A percentile compares a stretch with the other conserved stretches of the same genome.
Conservation (phyloP, 352 stramenopile species). For the Pythium rhizo-oryzae region DNA sequence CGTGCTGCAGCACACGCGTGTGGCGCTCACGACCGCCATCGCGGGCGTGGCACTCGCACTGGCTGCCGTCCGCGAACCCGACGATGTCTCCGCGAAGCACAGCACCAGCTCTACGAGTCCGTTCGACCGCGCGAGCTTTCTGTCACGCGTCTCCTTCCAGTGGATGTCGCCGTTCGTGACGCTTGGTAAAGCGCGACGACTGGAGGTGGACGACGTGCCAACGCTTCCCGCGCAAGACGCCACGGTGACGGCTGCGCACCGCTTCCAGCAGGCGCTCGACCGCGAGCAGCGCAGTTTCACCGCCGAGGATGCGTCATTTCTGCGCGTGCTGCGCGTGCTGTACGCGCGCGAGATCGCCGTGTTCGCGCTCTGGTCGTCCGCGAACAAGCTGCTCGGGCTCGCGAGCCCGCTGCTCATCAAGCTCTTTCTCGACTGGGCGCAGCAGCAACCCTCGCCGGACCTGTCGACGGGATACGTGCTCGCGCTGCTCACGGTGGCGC, state of each 20-base stretch:
- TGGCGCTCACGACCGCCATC: conserved; percentile 9
- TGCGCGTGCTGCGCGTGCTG: conserved; percentile 52
- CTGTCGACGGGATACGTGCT: conserved; percentile 60
- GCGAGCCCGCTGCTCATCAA: conserved; percentile 78
- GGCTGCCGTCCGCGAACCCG: neutral
- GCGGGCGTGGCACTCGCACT: conserved; percentile 9
- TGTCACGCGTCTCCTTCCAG: conserved; percentile 66
- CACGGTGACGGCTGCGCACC: conserved; percentile 42
- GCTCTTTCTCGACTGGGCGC: conserved; percentile 78
- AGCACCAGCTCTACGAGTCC: neutral
- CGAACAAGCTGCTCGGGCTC: conserved; percentile 75
- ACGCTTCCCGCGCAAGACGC: conserved; percentile 50
- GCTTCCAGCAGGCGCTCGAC: conserved; percentile 51
- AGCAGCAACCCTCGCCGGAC: conserved; percentile 32
- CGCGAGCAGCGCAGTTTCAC: conserved; percentile 30
- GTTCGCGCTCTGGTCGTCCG: conserved; percentile 70
- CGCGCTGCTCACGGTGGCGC: conserved; percentile 49
- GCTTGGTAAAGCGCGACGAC: conserved; percentile 47
- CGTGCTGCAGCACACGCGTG: conserved; percentile 15
- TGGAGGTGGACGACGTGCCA: conserved; percentile 66
- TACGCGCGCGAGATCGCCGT: conserved; percentile 59
- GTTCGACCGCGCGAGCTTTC: conserved; percentile 55
- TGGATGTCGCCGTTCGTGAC: conserved; percentile 74
- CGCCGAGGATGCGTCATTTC: conserved; percentile 37
- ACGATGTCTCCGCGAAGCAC: neutral